These are phyloP conservation scores for Hordeum marinum DNA, from an alignment of 176 grass and related monocot species.

Conservation along the genomic window DNA sequence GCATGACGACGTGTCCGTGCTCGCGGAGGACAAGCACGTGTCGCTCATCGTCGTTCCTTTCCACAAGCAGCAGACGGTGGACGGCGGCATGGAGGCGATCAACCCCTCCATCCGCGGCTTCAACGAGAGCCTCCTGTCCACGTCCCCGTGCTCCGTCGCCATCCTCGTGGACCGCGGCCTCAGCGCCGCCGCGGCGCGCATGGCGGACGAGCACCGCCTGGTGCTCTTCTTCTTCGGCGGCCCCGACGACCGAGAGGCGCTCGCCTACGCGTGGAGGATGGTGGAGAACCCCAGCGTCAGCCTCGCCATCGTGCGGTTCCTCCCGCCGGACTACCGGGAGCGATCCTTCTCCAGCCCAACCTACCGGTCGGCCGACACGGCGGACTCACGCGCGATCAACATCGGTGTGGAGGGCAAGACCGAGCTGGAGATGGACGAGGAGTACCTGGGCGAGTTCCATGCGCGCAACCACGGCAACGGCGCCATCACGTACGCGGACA, in stretches of 20 bases:
- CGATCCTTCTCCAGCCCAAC: not conserved
- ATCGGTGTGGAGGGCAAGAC: constrained; percentile 24
- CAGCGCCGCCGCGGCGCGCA: constrained; percentile 38
- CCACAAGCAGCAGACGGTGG: constrained; percentile 87
- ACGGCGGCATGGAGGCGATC: constrained; percentile 73
- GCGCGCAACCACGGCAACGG: constrained; percentile 35
- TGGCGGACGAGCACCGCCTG: constrained; percentile 27
- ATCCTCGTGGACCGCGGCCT: constrained; percentile 81
- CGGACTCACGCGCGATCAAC: constrained; percentile 35
- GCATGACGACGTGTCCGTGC: constrained; percentile 76
- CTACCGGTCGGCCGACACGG: not conserved
- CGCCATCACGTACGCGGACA: constrained; percentile 37
- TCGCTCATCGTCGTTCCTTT: constrained; percentile 84
- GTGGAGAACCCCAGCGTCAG: constrained; percentile 39
- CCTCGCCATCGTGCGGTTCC: constrained; percentile 60
- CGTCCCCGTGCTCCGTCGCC: constrained; percentile 72
- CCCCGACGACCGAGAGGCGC: constrained; percentile 84
- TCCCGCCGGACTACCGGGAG: constrained; percentile 26
- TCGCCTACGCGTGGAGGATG: constrained; percentile 65
- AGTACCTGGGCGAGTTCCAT: constrained; percentile 70
- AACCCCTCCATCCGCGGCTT: constrained; percentile 44
- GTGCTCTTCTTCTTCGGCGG: constrained; percentile 88
- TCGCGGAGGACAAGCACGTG: constrained; percentile 71
- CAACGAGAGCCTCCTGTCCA: constrained; percentile 59
- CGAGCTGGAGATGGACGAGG: constrained; percentile 59